Evolutionary conservation across 2,329 filamentous ascomycete genomes (phyloP).

Genomic region (Lecanicillium sp.): DNA sequence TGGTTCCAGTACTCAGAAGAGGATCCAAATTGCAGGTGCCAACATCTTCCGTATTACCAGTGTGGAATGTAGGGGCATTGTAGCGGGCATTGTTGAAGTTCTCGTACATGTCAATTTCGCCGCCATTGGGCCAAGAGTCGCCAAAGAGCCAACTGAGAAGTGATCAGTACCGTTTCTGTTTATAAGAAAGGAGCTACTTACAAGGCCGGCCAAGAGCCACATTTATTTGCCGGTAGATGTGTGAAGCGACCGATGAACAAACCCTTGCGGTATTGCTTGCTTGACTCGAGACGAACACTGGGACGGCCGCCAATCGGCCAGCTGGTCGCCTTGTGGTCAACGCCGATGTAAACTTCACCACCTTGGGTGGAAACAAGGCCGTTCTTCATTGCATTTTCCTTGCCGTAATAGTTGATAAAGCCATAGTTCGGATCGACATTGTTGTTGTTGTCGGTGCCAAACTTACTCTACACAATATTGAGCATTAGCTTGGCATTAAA

Average conservation of each 20-base stretch:
- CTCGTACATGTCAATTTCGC: slow-evolving; percentile 64
- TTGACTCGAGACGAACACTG: slow-evolving; percentile 61
- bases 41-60: slow-evolving; percentile 22
- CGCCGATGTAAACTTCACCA: slow-evolving; percentile 30
- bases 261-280: slow-evolving; percentile 53
- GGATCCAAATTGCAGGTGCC: slow-evolving; percentile 30
- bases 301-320: slow-evolving; percentile 26
- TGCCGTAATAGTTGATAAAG: slow-evolving; percentile 48
- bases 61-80: slow-evolving; percentile 55
- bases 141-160: slow-evolving; percentile 38
- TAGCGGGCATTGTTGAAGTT: slow-evolving; percentile 48
- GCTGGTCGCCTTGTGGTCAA: slow-evolving; percentile 23
- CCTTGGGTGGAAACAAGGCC: slow-evolving; percentile 25
- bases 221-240: slow-evolving; percentile 59
- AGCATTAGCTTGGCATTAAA: too few relatives aligned
- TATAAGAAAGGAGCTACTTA: slow-evolving; percentile 22
- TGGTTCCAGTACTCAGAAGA: slow-evolving; percentile 16
- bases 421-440: slow-evolving; percentile 54
- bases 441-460: slow-evolving; percentile 12
- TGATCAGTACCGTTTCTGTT: background rate
- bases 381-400: slow-evolving; percentile 23
- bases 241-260: slow-evolving; percentile 62
- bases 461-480: slow-evolving; percentile 11
- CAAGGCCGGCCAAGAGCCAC: slow-evolving; percentile 68
- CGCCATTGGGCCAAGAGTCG: slow-evolving; percentile 49